These are phyloP conservation scores for Trichomonas vaginalis DNA, from an alignment of 208 protist species.

Conservation along the genomic window DNA sequence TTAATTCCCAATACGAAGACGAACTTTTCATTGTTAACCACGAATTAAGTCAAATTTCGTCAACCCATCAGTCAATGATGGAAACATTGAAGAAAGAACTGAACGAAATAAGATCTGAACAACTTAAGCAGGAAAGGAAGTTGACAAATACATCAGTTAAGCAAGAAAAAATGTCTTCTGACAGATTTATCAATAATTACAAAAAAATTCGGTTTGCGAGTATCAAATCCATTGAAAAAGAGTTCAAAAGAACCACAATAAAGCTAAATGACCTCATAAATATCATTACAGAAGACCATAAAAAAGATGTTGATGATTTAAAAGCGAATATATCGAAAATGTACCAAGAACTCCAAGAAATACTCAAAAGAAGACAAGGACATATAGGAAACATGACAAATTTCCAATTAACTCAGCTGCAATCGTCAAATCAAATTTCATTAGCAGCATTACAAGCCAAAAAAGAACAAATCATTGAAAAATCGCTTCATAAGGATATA, in stretches of 20 bases:
- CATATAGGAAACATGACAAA: background rate
- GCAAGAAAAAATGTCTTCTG: background rate
- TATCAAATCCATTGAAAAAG: background rate
- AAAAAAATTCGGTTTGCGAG: background rate
- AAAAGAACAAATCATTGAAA: background rate
- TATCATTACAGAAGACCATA: background rate
- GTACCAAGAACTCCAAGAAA: background rate
- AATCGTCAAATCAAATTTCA: background rate
- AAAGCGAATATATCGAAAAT: background rate
- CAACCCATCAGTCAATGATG: background rate
- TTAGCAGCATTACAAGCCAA: background rate
- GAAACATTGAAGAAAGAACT: background rate
- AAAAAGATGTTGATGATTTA: background rate
- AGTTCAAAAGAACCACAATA: background rate
- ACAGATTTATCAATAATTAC: background rate
- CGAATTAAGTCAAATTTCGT: background rate
- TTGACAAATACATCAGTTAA: background rate
- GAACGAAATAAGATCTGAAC: background rate
- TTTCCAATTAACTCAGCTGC: background rate
- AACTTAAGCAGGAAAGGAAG: background rate
- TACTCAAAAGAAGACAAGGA: background rate
- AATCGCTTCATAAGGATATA: background rate
- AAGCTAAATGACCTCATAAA: background rate
- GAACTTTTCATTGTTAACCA: background rate
- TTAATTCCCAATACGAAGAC: background rate